Base-by-base conservation (phyloP, 495 filamentous ascomycete genomes). In the Terfezia boudieri region DNA sequence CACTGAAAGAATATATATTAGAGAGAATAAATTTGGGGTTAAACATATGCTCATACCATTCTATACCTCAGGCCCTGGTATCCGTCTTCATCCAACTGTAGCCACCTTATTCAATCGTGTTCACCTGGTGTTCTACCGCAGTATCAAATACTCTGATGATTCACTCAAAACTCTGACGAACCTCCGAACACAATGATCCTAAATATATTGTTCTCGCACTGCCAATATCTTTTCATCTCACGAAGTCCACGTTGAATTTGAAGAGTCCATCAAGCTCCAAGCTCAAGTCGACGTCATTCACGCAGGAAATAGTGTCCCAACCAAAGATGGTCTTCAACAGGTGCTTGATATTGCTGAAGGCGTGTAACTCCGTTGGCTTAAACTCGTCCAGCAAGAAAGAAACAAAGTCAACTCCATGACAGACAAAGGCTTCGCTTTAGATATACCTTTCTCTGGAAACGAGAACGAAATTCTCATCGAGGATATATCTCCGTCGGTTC, bases 111-210 rank as follows among this genome's bases (percentile, higher is more conserved):
- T 98, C 60, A 87, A 94, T 63, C 77, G 90, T 36, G 85, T 95
- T 1, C 89, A 96, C 67, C 69, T 98, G 8, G 88, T 98, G 51
- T 96, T 94, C 64, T 95, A 95, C 63, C 75, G 88, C 36, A 95
- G 88, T 26, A 93, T 87, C 0, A 86, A 94, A 64, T 96, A 89
- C 88, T 90, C 87, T 0, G 90, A 95, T 60, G 95, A 94, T 60
- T 94, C 89, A 11, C 74, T 98, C 2, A 94, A 84, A 2, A 89
- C 88, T 3, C 89, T 96, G 57, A 12, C 85, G 86, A 53, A 90
- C 87, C 35, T 80, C 84, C 8, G 76, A 78, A 50, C 76, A 83
- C 22, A 94, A 88, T 63, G 95, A 94, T 54, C 88, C 90, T 1
- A 71, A 80, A 8, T 98, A 90, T 66, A 76, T 95, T 36, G 86